Evolutionary conservation across 2,329 filamentous ascomycete genomes (phyloP), one percentile per base, ranked within the genome.

Genomic region (Exophiala spinifera): DNA sequence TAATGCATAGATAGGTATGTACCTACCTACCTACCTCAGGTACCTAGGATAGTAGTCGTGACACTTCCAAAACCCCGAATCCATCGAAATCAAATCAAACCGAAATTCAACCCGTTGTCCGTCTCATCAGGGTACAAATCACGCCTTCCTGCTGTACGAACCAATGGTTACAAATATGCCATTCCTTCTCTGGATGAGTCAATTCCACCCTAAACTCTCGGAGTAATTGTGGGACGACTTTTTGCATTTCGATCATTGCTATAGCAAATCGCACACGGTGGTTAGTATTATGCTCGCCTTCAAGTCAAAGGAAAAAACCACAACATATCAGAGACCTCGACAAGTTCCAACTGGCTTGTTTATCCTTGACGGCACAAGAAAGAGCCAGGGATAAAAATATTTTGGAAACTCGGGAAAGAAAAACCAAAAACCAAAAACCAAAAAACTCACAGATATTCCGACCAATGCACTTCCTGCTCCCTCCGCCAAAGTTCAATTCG

Each of bases 401-500:
- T n/a, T n/a, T n/a, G n/a, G n/a, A n/a, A n/a, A n/a, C n/a, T n/a
- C n/a, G 34, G 34, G 34, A 37, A 17, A 37, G 34, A 37, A 37
- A 17, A 17, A 13, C 7, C 6, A 37, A 37, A 14, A 17, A 14
- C 13, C 4, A 17, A 14, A 17, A n/a, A 37, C 34, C n/a, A n/a
- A n/a, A n/a, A n/a, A 37, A 31, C 28, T 31, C 48, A 19, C 46
- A 55, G 21, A 67, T 64, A 19, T 65, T 64, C 17, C 63, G 55
- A 2, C 63, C 63, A 28, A 65, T 60, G 36, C 64, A 65, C 2
- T 79, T 81, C 56, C 79, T 64, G 3, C 76, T 71, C 0, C 79
- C 79, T 3, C 74, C 76, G 1, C 79, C 79, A 63, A 82, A 82
- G 34, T 61, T 65, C 45, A 62, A 47, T 34, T 58, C 53, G 42